Evolutionary conservation across 2,329 filamentous ascomycete species (phyloP), one percentile per base, ranked within the genome.

Genomic region (Botrytis porri): DNA sequence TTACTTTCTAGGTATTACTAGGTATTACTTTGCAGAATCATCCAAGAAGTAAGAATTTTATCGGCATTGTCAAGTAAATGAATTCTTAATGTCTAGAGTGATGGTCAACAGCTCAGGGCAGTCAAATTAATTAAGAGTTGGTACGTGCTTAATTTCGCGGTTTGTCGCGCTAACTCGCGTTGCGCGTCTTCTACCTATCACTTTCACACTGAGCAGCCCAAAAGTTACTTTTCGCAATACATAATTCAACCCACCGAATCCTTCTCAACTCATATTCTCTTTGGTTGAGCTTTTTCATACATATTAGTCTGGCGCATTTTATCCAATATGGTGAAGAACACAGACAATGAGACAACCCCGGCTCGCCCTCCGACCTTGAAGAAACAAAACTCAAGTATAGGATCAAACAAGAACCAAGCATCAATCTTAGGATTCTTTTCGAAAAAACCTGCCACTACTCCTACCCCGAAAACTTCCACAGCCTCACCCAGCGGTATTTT

Each of bases 341-440:
- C 75, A 63, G 73, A 78, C 35, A 69, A 73, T 29, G 57, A 70
- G 48, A 72, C 72, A 10, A 80, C 79, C 25, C 80, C 79, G 35
- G 77, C 78, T 43, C 76, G 75, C 54, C 72, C 76, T 35, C 74
- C 79, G 12, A 75, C 77, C 10, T 67, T 79, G 37, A 80, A 81
- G 74, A 81, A 79, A 72, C 77, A 80, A 67, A 75, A 69, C 73
- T 80, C 80, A n/a, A 80, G 79, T 69, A 67, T 76, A 45, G 75
- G 73, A 43, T 74, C 84, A 9, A 82, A 82, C 75, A 90, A 89
- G 79, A 90, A 88, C 78, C 90, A 93, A 80, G 87, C 86, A 81
- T 93, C 91, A 70, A 94, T 96, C 74, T 84, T 94, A 51, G 92
- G 92, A 61, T 96, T 96, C 86, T 95, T 95, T 79, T 87, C 91